These are phyloP conservation scores for Penicillium palitans DNA, from an alignment of 2,329 filamentous ascomycete genomes.

Conservation along the genomic window DNA sequence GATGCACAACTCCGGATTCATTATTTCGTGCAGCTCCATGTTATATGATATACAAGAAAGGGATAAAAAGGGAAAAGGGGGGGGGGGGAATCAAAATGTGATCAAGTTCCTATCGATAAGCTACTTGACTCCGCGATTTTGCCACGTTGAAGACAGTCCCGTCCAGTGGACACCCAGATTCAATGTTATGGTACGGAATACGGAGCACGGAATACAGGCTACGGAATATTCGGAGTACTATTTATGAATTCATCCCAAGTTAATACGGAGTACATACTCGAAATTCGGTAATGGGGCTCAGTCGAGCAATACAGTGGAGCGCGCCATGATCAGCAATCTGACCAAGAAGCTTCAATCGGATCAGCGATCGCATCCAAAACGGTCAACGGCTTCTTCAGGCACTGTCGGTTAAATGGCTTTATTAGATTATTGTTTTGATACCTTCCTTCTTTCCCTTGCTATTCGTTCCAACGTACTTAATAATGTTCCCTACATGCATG, in stretches of 20 bases:
- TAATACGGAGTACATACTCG: not conserved
- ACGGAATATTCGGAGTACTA: too few relatives aligned
- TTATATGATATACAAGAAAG: constrained; percentile 8
- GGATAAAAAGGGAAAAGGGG: not conserved
- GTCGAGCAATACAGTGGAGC: constrained; percentile 15
- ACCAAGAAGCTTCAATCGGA: constrained; percentile 17
- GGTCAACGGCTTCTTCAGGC: constrained; percentile 1
- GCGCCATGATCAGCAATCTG: constrained; percentile 21
- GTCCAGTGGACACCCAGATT: constrained; percentile 6
- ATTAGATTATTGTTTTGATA: not conserved
- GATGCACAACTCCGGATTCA: constrained; percentile 7
- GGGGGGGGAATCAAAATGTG: not conserved
- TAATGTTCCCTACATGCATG: constrained; percentile 1
- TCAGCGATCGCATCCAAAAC: constrained; percentile 14
- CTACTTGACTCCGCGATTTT: constrained; percentile 19
- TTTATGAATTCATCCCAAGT: not conserved
- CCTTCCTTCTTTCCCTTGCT: not conserved
- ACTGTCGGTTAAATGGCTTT: not conserved
- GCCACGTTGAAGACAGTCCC: constrained; percentile 21
- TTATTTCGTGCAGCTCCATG: constrained; percentile 20
- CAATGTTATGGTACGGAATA: not conserved
- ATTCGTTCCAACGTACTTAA: not conserved
- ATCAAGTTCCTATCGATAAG: not conserved
- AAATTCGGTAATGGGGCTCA: not conserved
- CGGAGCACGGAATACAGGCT: too few relatives aligned